Base-by-base conservation (phyloP, 2,329 filamentous ascomycete species). In the Colletotrichum higginsianum region DNA sequence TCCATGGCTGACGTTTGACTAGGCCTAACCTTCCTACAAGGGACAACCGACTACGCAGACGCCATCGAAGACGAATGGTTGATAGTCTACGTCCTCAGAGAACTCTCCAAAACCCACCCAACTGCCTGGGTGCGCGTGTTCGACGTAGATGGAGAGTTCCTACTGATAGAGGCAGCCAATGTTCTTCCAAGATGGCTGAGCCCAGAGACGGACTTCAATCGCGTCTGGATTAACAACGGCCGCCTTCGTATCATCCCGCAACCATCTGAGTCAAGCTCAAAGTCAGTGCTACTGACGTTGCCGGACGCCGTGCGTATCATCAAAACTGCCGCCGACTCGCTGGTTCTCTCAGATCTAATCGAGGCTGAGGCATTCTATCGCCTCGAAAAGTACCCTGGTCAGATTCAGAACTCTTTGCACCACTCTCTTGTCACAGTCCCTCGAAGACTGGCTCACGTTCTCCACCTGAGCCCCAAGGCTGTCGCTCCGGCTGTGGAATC, bases 21-120 rank as follows among this genome's bases (percentile, higher is more conserved):
- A 88, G 88, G 86, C 1, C 78, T 90, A 11, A 78, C 85, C n/a
- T 91, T 91, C 74, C 87, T 99, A 7, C 88, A 90, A 74, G 96
- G 96, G 23, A 86, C 87, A 62, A 96, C 94, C 0, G 93, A 96
- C 79, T 98, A 95, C 77, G 95, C 96, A 11, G 97, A 99, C 81
- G 96, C 95, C 0, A 91, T 98, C 4, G 96, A 98, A 78, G 96
- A 99, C 77, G 97, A 99, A 84, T 99, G 96, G 97, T 88, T 98
- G 7, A 92, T 98, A 71, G 95, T 98, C 23, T 98, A 95, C 82
- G 84, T 98, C 6, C 86, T 99, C 40, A 90, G 93, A 55, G 92
- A 97, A 82, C 84, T 98, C 76, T 95, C 92, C 76, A 93, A 87
- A 75, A 86, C 88, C 47, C 93, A 93, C 76, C 85, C 90, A 5